Base-by-base conservation (phyloP, 2,329 filamentous ascomycete genomes). In the Ilyonectria destructans region DNA sequence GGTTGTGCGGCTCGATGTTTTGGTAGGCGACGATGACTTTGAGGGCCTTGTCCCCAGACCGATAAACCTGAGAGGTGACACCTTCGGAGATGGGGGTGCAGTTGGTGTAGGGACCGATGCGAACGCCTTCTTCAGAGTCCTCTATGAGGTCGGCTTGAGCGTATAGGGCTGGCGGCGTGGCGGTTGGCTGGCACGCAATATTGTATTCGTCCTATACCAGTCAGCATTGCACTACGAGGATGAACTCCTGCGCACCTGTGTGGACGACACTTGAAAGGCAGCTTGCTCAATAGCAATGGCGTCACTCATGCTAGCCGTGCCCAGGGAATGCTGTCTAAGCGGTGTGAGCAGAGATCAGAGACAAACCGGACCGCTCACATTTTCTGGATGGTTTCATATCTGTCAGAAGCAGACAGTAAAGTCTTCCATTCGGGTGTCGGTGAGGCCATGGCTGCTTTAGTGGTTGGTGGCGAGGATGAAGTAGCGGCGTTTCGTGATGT, bases 1-100 rank as follows among this genome's bases (percentile, higher is more conserved):
- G 92, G 78, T 97, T 91, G 81, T 99, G 96, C 10, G 96, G 96
- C 66, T 93, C 90, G 43, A 91, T 87, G 82, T 92, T 90, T 61
- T 87, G 85, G 43, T 91, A 91, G 35, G 93, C 91, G 31, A 90
- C 90, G 40, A 96, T 97, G 67, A 98, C 90, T 79, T 99, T 99
- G 56, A 99, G 84, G 2, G 96, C 96, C 19, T 84, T 83, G 59
- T 82, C 74, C 23, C 79, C 82, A 46, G 90, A 90, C 74, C 91
- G 91, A 83, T 95, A 98, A 58, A 99, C 90, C 62, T 91, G 89
- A 19, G 96, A 96, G 69, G 94, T 96, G 13, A 96, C 85, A 21
- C 96, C 96, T 70, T 85, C 84, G 52, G 85, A 85, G n/a, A 91
- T 77, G 71, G 86, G 85, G 29, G 82, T 80, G 76, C 90, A 92